Evolutionary conservation across 1,284 basidiomycete species (phyloP), one percentile per base, ranked within the genome.

Genomic region (Lentinula novae-zelandiae): DNA sequence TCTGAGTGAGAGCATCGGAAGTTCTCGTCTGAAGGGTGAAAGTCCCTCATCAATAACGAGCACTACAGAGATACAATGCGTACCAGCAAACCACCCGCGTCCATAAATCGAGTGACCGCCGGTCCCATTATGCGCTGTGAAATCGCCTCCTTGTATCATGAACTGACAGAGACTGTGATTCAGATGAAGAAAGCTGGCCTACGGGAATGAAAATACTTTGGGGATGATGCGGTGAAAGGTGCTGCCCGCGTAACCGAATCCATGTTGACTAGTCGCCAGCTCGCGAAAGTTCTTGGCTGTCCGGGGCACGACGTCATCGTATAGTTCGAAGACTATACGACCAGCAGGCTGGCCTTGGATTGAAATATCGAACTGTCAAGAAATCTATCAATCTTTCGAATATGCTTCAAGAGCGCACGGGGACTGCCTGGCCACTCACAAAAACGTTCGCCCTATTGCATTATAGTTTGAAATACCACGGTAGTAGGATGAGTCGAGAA

Each of bases 61-160:
- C 20, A 34, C 7, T 20, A 13, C n/a, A 53, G 3, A 38, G 34
- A 17, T 27, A 20, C 17, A 38, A 20, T 34, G 17, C 5, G 63
- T 57, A 87, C 89, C 89, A n/a, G 67, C 74, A 66, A 92, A 94
- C 71, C 44, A 22, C 17, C 90, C 93, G 67, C 85, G 82, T 66
- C 96, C 95, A 68, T 96, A 98, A 75, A 98, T 98, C 36, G 89
- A 93, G 75, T 89, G 89, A 57, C 93, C 93, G 62, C 96, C 96
- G 1, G 94, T 98, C 13, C 96, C 96, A 70, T 98, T 86, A 39
- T 72, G 68, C 27, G 68, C 71, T 63, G 86, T 89, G 75, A 91
- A 90, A 69, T 91, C 89, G 33, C 49, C 49, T n/a, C 57, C 57
- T 15, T 58, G 57, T 52, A 58, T 2, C 57, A 58, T 58, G 36